These are phyloP conservation scores for Hymenoscyphus salicellus DNA, from an alignment of 2,329 filamentous ascomycete genomes.

Conservation along the genomic window DNA sequence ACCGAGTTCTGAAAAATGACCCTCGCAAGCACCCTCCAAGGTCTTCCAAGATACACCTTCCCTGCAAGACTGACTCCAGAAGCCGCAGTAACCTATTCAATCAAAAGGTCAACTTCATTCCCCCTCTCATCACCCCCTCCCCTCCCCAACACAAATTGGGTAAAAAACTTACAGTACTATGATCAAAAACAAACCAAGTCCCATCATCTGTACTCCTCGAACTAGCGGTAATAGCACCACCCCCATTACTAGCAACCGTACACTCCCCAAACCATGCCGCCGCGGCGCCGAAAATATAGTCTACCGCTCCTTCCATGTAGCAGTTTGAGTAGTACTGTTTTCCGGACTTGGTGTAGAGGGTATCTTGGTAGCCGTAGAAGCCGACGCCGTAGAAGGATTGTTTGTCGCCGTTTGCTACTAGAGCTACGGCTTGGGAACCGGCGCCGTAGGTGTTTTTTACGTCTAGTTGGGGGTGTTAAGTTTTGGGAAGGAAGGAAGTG, in stretches of 20 bases:
- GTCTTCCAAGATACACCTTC: background rate
- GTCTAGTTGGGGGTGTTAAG: conserved; percentile 22
- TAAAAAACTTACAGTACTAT: background rate
- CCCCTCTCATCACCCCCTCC: too few species aligned
- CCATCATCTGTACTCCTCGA: background rate
- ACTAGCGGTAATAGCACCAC: background rate
- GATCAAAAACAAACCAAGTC: background rate
- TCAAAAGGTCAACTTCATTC: background rate
- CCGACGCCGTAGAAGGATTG: conserved; percentile 52
- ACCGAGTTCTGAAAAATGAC: background rate
- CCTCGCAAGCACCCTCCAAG: background rate
- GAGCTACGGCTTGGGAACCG: conserved; percentile 50
- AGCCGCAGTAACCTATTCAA: background rate
- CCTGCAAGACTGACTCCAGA: background rate
- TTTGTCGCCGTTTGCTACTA: conserved; percentile 50
- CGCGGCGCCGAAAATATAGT: conserved; percentile 56
- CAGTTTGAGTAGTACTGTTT: conserved; percentile 53
- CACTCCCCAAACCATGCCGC: background rate
- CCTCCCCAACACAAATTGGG: too few species aligned
- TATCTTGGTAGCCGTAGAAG: conserved; percentile 55
- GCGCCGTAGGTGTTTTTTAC: conserved; percentile 47
- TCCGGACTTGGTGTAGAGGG: conserved; percentile 47
- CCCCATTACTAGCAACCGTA: background rate
- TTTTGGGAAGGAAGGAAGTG: too few species aligned
- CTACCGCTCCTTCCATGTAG: conserved; percentile 54